Evolutionary conservation across 805 yeast genomes (phyloP).

Genomic region (Yarrowia sp.): DNA sequence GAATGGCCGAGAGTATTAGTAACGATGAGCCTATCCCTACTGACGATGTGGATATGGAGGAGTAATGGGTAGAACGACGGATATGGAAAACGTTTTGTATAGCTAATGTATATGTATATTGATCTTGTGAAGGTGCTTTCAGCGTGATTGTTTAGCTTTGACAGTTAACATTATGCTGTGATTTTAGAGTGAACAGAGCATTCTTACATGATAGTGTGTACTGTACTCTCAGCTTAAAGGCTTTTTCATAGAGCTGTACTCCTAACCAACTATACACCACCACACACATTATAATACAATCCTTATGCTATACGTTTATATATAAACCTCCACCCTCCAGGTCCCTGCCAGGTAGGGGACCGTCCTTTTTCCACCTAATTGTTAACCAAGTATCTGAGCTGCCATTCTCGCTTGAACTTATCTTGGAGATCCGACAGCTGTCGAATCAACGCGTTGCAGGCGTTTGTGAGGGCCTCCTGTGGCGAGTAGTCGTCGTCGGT

Average conservation of each 20-base stretch:
- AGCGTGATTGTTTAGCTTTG: no score
- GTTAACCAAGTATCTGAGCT: conserved; percentile 36
- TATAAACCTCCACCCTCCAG: not conserved
- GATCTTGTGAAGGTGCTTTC: not conserved
- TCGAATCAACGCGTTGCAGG: conserved; percentile 78
- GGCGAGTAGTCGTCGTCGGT: conserved; percentile 95
- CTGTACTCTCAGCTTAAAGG: no score
- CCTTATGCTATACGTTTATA: conserved; percentile 12
- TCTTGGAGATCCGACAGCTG: conserved; percentile 72
- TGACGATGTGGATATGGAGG: conserved; percentile 38
- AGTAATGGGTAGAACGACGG: not conserved
- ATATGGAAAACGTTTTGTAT: conserved; percentile 14
- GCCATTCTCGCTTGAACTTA: conserved; percentile 90
- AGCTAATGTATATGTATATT: conserved; percentile 1
- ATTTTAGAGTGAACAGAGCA: no score
- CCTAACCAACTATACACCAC: no score
- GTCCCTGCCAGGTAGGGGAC: no score
- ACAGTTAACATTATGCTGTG: no score
- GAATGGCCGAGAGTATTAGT: conserved; percentile 51
- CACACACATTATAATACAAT: not conserved
- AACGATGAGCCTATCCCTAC: conserved; percentile 38
- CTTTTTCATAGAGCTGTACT: no score
- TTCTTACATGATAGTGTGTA: no score
- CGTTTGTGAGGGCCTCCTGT: conserved; percentile 81
- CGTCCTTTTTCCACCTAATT: conserved; percentile 17